Evolutionary conservation across 1,139 yeast species (phyloP).

Genomic region (Saccharomycopsis hybrid): DNA sequence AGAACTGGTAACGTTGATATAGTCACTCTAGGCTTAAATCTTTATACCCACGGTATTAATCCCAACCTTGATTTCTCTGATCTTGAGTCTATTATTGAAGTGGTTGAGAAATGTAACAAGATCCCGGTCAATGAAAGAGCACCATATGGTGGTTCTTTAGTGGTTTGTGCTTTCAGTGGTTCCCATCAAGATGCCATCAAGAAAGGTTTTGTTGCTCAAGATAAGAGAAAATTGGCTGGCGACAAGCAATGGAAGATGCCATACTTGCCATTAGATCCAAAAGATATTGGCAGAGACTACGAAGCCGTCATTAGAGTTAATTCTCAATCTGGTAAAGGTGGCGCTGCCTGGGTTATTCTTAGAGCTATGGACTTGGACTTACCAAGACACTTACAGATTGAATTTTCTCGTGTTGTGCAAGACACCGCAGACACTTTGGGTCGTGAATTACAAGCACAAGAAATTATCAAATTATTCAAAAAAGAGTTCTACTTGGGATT

Average conservation of each 20-base stretch:
- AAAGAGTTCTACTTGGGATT: conserved; percentile 59
- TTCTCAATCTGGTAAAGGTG: conserved; percentile 98
- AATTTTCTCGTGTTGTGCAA: conserved; percentile 82
- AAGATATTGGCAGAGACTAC: conserved; percentile 92
- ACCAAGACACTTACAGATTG: conserved; percentile 88
- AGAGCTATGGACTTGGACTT: conserved; percentile 83
- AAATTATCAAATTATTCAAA: conserved; percentile 72
- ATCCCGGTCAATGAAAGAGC: conserved; percentile 91
- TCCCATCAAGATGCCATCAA: conserved; percentile 98
- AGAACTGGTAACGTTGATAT: conserved; percentile 97
- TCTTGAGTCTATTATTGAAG: conserved; percentile 69
- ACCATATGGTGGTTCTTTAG: conserved; percentile 95
- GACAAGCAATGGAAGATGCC: conserved; percentile 72
- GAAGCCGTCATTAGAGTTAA: conserved; percentile 97
- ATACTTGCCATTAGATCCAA: conserved; percentile 92
- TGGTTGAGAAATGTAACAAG: conserved; percentile 91
- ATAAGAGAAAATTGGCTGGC: conserved; percentile 40
- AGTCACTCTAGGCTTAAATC: conserved; percentile 84
- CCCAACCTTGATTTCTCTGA: conserved; percentile 88
- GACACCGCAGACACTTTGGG: conserved; percentile 73
- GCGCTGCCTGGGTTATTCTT: conserved; percentile 95
- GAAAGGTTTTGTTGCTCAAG: conserved; percentile 76
- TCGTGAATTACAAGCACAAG: conserved; percentile 73
- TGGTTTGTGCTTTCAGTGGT: conserved; percentile 94
- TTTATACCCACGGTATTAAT: conserved; percentile 89